A percentile compares a stretch with the other conserved stretches of the same genome.
phyloP scores from a whole-genome alignment of 352 stramenopile species.

The Halophytophthora batemanensis region DNA sequence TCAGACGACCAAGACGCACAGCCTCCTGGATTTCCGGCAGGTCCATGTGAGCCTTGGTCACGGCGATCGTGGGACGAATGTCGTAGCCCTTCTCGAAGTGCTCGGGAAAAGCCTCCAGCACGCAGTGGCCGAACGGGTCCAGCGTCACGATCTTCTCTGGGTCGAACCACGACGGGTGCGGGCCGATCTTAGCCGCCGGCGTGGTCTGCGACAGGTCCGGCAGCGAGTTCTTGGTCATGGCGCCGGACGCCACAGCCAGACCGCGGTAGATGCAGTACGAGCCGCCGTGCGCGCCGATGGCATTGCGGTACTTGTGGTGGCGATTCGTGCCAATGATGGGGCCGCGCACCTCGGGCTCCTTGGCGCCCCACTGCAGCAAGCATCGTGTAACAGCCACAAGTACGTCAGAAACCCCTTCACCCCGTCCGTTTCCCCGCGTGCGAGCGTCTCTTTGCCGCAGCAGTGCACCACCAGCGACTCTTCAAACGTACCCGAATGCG shows the following conservation, averaged over 20 bases:
- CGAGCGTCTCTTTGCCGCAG: not conserved
- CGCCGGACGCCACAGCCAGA: conserved; percentile 87
- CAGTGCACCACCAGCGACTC: not conserved
- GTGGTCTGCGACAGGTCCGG: conserved; percentile 91
- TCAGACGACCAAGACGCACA: conserved; percentile 90
- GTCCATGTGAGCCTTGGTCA: conserved; percentile 97
- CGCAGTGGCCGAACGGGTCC: conserved; percentile 76
- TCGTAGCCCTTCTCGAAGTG: conserved; percentile 98
- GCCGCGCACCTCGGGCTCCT: conserved; percentile 87
- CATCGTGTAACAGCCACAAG: not conserved
- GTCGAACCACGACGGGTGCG: conserved; percentile 94
- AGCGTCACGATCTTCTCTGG: conserved; percentile 92
- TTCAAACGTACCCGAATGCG: conserved; percentile 61
- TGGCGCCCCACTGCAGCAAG: conserved; percentile 87
- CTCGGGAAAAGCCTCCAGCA: conserved; percentile 87
- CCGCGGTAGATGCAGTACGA: conserved; percentile 99
- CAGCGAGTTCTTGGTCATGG: conserved; percentile 61
- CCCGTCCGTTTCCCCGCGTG: not conserved
- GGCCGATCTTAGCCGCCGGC: conserved; percentile 96
- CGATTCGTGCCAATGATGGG: conserved; percentile 95
- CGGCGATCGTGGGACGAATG: conserved; percentile 97
- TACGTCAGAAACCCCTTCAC: not conserved
- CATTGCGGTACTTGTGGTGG: conserved; percentile 96
- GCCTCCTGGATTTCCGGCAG: conserved; percentile 98
- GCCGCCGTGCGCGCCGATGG: conserved; percentile 97